Conservation (phyloP, 192 early-diverging fungal species). For the Diversispora epigaea region DNA sequence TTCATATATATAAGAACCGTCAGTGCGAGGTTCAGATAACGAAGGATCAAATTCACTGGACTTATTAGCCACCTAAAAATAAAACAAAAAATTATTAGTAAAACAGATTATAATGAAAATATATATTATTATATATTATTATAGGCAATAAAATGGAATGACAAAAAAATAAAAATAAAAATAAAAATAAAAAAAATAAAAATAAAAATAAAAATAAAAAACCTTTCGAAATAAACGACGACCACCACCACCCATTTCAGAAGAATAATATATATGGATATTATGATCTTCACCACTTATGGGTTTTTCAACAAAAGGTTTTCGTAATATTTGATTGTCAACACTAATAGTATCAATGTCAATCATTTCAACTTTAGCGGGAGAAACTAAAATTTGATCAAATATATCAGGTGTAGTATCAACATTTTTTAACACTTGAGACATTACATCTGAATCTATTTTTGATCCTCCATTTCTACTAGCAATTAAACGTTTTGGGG, state of each 20-base stretch:
- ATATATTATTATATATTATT: neutral
- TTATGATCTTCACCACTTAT: conserved; percentile 97
- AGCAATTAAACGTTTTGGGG: conserved; percentile 73
- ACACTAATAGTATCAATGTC: conserved; percentile 72
- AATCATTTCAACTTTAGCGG: conserved; percentile 38
- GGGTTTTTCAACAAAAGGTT: conserved; percentile 98
- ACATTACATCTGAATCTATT: conserved; percentile 52
- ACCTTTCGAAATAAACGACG: conserved; percentile 79
- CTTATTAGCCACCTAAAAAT: conserved; percentile 82
- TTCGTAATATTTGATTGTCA: conserved; percentile 66
- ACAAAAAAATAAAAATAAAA: too few relatives aligned
- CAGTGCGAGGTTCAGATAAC: conserved; percentile 61
- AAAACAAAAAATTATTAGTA: neutral
- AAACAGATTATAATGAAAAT: neutral
- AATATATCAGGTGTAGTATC: conserved; percentile 51
- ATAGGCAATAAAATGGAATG: neutral
- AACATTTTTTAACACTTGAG: conserved; percentile 51
- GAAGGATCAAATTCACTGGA: conserved; percentile 85
- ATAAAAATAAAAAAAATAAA: too few relatives aligned
- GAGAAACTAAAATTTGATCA: conserved; percentile 28
- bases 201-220: too few relatives aligned
- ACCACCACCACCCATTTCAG: conserved; percentile 77
- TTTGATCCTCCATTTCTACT: conserved; percentile 67
- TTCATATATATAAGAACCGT: conserved; percentile 91
- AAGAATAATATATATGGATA: conserved; percentile 91